phyloP scores from a whole-genome alignment of 1,284 basidiomycete species.

The Coniferiporia sulphurascens region DNA sequence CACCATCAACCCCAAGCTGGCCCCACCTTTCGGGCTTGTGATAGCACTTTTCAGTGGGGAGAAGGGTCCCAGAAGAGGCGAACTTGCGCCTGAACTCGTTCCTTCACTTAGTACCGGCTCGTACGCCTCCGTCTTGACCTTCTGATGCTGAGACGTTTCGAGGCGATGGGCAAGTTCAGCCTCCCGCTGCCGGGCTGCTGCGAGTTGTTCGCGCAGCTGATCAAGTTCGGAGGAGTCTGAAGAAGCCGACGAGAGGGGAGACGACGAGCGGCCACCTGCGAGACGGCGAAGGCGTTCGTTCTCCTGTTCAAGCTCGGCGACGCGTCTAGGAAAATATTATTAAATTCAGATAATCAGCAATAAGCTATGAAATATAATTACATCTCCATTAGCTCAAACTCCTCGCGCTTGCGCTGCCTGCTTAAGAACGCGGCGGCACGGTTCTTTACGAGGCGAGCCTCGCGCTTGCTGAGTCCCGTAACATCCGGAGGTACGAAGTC shows the following conservation, averaged over 20 bases:
- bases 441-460: conserved; percentile 88
- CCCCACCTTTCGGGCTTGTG: conserved; percentile 41
- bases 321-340: conserved; percentile 24
- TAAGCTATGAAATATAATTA: conserved; percentile 39
- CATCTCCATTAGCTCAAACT: conserved; percentile 88
- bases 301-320: conserved; percentile 73
- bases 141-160: conserved; percentile 44
- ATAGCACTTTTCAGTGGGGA: conserved; percentile 6
- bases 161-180: conserved; percentile 58
- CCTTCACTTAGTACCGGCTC: conserved; percentile 28
- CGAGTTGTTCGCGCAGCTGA: conserved; percentile 57
- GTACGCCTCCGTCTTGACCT: conserved; percentile 20
- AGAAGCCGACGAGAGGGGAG: not conserved
- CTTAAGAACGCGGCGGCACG: conserved; percentile 87
- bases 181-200: conserved; percentile 60
- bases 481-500: conserved; percentile 88
- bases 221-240: conserved; percentile 40
- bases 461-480: conserved; percentile 81
- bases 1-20: conserved; percentile 69
- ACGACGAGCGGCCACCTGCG: conserved; percentile 28
- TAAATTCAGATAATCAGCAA: not conserved
- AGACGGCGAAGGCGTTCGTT: conserved; percentile 62
- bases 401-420: conserved; percentile 86
- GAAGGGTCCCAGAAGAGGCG: not conserved
- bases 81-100: not conserved